phyloP scores from a whole-genome alignment of 257 asterid species.

The Anisodus acutangulus region DNA sequence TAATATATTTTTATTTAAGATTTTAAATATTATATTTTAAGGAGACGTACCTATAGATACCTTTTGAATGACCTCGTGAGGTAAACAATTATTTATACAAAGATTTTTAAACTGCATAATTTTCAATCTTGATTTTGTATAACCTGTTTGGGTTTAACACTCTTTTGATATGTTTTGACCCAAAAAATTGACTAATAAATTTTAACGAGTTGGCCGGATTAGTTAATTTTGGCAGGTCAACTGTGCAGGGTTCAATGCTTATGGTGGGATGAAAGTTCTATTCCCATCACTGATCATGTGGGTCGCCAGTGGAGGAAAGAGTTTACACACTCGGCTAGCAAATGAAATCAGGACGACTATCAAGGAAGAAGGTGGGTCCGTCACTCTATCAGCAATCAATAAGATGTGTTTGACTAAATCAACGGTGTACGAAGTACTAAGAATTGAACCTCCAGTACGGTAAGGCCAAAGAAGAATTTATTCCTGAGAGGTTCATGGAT shows the following conservation, averaged over 20 bases:
- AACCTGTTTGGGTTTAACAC: not conserved
- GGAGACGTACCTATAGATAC: no score
- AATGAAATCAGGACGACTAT: slow-evolving; percentile 61
- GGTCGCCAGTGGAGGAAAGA: slow-evolving; percentile 63
- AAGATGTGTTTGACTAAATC: slow-evolving; percentile 66
- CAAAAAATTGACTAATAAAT: not conserved
- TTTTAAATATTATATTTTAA: no score
- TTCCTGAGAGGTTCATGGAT: slow-evolving; percentile 64
- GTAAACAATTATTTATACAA: no score
- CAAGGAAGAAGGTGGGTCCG: slow-evolving; percentile 52
- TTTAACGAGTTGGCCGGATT: not conserved
- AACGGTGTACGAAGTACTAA: slow-evolving; percentile 62
- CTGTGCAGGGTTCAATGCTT: slow-evolving; percentile 64
- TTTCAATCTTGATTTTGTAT: not conserved
- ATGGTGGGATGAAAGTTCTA: slow-evolving; percentile 76
- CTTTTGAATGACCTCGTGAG: no score
- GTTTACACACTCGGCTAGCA: slow-evolving; percentile 58
- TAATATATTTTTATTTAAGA: no score
- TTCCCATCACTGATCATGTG: slow-evolving; percentile 67
- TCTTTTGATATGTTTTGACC: not conserved
- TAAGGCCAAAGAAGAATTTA: slow-evolving; percentile 53
- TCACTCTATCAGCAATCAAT: slow-evolving; percentile 42
- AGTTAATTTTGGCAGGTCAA: not conserved
- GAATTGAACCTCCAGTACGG: slow-evolving; percentile 82
- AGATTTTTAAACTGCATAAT: no score